A percentile compares a stretch with the other conserved stretches of the same genome.
Conservation (phyloP, 192 early-diverging fungal species). For the Umbelopsis vinacea region DNA sequence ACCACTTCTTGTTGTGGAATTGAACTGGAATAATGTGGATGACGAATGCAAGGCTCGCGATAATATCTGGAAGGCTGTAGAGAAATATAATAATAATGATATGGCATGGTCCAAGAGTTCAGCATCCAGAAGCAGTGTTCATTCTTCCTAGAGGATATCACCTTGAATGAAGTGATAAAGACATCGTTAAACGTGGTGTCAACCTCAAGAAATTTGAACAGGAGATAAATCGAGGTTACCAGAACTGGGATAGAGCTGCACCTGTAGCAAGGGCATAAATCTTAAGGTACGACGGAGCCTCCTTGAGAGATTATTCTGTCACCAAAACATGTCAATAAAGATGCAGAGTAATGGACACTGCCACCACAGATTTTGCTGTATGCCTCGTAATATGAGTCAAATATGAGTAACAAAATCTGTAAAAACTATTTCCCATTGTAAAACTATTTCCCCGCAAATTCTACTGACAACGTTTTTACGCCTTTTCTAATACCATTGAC, state of each 20-base stretch:
- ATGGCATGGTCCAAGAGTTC: conserved; percentile 14
- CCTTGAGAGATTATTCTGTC: no score
- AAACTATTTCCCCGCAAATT: no score
- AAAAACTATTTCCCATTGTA: no score
- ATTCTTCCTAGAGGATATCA: neutral
- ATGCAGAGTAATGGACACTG: no score
- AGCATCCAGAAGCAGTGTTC: neutral
- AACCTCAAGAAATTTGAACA: conserved; percentile 7
- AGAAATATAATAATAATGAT: neutral
- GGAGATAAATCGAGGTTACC: neutral
- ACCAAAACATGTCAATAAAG: no score
- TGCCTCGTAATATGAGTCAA: no score
- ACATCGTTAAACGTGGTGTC: neutral
- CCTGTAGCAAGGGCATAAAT: neutral
- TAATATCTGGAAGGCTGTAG: neutral
- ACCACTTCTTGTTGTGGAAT: neutral
- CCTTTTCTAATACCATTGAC: no score
- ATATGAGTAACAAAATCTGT: no score
- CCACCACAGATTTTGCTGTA: no score
- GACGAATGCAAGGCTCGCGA: conserved; percentile 1
- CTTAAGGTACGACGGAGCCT: no score
- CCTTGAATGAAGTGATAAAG: conserved; percentile 5
- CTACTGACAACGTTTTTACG: no score
- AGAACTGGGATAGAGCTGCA: neutral
- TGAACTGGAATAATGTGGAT: neutral